Evolutionary conservation across 2,329 filamentous ascomycete genomes (phyloP).

Genomic region (Hymenoscyphus albidus): DNA sequence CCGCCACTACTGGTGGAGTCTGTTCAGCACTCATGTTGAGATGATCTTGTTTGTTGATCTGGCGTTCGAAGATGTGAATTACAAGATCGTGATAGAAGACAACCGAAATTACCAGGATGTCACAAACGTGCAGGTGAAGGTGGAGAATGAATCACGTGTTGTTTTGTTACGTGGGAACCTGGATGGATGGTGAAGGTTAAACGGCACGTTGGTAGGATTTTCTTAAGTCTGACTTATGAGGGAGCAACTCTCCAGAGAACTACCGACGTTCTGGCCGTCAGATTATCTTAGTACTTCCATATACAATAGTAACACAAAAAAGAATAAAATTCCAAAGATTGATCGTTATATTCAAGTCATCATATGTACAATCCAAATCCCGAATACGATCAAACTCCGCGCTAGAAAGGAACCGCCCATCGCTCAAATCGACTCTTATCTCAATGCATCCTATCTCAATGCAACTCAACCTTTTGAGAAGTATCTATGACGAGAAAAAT

Average conservation of each 20-base stretch:
- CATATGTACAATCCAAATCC: constrained; percentile 4
- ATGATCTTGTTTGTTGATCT: constrained; percentile 3
- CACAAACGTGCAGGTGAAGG: neutral
- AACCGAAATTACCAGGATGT: neutral
- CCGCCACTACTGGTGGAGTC: constrained; percentile 18
- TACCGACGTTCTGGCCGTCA: too few species aligned
- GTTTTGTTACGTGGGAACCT: too few species aligned
- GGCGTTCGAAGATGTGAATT: constrained; percentile 9
- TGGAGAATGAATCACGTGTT: neutral
- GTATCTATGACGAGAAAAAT: too few species aligned
- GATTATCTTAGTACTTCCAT: too few species aligned
- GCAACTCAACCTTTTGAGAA: too few species aligned
- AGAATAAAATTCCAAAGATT: too few species aligned
- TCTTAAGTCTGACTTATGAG: too few species aligned
- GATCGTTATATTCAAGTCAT: neutral
- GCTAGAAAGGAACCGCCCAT: neutral
- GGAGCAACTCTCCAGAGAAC: too few species aligned
- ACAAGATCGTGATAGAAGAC: neutral
- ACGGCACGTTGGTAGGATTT: too few species aligned
- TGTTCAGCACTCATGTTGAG: constrained; percentile 23
- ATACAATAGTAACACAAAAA: too few species aligned
- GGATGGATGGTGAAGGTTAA: too few species aligned
- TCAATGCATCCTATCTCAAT: neutral
- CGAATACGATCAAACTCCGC: neutral
- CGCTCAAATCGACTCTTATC: neutral